Evolutionary conservation across 352 stramenopile species (phyloP).

Genomic region (Pythium plurisporium): DNA sequence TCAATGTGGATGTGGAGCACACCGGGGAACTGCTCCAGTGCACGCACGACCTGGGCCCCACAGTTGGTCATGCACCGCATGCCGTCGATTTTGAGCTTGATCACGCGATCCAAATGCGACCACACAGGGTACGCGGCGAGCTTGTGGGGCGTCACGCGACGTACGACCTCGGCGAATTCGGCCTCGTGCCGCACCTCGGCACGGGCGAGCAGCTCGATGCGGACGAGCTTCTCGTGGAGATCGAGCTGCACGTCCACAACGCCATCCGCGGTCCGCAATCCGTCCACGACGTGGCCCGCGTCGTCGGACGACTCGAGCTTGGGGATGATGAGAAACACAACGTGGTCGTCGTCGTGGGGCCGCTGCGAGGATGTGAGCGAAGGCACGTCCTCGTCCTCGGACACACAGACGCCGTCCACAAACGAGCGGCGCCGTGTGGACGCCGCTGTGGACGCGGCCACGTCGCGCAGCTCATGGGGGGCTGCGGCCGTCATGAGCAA

Average conservation of each 20-base stretch:
- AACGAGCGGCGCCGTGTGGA: slow-evolving; percentile 12
- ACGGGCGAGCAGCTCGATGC: slow-evolving; percentile 48
- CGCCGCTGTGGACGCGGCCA: slow-evolving; percentile 15
- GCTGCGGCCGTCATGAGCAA: background rate
- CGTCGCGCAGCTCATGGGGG: slow-evolving; percentile 5
- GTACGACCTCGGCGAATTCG: slow-evolving; percentile 57
- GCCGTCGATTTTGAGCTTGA: slow-evolving; percentile 66
- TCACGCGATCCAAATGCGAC: slow-evolving; percentile 77
- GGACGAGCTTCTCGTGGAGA: slow-evolving; percentile 54
- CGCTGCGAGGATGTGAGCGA: slow-evolving; percentile 64
- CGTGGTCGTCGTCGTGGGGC: slow-evolving; percentile 43
- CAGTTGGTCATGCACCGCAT: slow-evolving; percentile 90
- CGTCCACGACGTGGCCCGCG: slow-evolving; percentile 28
- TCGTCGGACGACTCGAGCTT: slow-evolving; percentile 29
- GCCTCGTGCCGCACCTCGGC: slow-evolving; percentile 43
- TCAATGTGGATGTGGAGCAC: slow-evolving; percentile 84
- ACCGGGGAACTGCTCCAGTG: slow-evolving; percentile 74
- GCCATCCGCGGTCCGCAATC: slow-evolving; percentile 28
- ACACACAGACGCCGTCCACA: slow-evolving; percentile 49
- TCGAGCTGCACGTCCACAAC: slow-evolving; percentile 57
- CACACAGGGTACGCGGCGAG: slow-evolving; percentile 76
- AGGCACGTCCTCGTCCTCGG: slow-evolving; percentile 58
- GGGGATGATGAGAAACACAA: slow-evolving; percentile 74
- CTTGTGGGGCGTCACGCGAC: slow-evolving; percentile 30
- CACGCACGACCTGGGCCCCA: slow-evolving; percentile 69